A percentile compares a stretch with the other conserved stretches of the same genome.
These are phyloP conservation scores for Malus hybrid DNA, from an alignment of 331 rosid species.

Conservation along the genomic window DNA sequence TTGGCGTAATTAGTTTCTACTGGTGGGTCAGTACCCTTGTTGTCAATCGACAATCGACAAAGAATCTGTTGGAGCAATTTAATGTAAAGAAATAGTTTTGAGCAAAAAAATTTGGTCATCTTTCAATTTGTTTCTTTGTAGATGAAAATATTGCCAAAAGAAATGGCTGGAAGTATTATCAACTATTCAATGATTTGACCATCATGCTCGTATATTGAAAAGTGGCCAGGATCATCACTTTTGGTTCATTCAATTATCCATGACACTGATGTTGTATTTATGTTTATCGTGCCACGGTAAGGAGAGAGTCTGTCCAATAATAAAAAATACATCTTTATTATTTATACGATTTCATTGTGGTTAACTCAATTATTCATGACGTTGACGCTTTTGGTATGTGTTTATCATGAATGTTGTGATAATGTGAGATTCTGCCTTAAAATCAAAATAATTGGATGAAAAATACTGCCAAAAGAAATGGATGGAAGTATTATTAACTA, in stretches of 20 bases:
- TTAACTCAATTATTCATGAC: neutral
- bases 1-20: neutral
- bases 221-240: neutral
- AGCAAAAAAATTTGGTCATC: neutral
- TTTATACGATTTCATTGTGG: too few species aligned
- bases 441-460: too few species aligned
- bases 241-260: neutral
- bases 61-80: conserved; percentile 5
- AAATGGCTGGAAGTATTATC: neutral
- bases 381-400: neutral
- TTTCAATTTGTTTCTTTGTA: neutral
- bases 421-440: too few species aligned
- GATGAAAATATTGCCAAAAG: neutral
- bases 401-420: too few species aligned
- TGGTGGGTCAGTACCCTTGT: conserved; percentile 10
- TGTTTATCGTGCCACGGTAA: too few species aligned
- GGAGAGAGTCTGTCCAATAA: too few species aligned
- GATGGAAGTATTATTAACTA: neutral
- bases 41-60: conserved; percentile 11
- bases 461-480: neutral
- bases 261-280: neutral
- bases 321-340: too few species aligned
- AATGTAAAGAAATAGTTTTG: conserved; percentile 17
- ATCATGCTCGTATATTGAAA: neutral
- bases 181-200: neutral